These are phyloP conservation scores for Circinella minor DNA, from an alignment of 371 early-diverging fungal genomes.

Conservation along the genomic window DNA sequence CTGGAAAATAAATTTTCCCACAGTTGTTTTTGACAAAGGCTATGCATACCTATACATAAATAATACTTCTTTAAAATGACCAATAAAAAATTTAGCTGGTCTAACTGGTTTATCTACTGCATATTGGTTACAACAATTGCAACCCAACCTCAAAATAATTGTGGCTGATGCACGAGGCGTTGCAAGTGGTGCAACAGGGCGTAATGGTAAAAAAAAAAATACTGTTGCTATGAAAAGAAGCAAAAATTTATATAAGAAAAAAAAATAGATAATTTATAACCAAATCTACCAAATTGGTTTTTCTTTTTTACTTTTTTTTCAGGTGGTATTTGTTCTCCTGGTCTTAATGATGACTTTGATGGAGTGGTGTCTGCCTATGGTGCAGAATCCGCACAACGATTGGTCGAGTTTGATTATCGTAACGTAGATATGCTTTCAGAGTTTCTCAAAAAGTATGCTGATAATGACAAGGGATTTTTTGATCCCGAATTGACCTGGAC, in stretches of 20 bases:
- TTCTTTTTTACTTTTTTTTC: neutral
- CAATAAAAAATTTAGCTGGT: slow-evolving; percentile 21
- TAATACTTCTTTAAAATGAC: too few relatives aligned
- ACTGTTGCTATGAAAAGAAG: too few relatives aligned
- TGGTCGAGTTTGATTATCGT: slow-evolving; percentile 42
- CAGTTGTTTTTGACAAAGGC: too few relatives aligned
- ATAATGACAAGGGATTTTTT: slow-evolving; percentile 31
- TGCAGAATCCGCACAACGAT: slow-evolving; percentile 22
- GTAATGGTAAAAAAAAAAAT: slow-evolving; percentile 40
- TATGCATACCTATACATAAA: too few relatives aligned
- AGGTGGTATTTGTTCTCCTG: slow-evolving; percentile 56
- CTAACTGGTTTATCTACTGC: slow-evolving; percentile 37
- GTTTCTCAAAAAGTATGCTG: slow-evolving; percentile 30
- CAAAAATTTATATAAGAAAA: too few relatives aligned
- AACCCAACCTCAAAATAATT: slow-evolving; percentile 34
- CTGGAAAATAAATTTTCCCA: neutral
- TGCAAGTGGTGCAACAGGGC: slow-evolving; percentile 58
- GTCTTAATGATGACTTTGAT: slow-evolving; percentile 40
- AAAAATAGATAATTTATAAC: neutral
- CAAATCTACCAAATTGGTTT: too few relatives aligned
- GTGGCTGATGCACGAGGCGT: slow-evolving; percentile 52
- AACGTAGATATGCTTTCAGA: slow-evolving; percentile 35
- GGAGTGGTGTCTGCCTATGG: slow-evolving; percentile 32
- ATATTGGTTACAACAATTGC: slow-evolving; percentile 37
- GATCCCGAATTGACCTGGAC: slow-evolving; percentile 45